Percentiles rank a stretch among this genome's conserved stretches.
phyloP scores from a whole-genome alignment of 2,329 filamentous ascomycete genomes.

The Pseudogymnoascus sp. region DNA sequence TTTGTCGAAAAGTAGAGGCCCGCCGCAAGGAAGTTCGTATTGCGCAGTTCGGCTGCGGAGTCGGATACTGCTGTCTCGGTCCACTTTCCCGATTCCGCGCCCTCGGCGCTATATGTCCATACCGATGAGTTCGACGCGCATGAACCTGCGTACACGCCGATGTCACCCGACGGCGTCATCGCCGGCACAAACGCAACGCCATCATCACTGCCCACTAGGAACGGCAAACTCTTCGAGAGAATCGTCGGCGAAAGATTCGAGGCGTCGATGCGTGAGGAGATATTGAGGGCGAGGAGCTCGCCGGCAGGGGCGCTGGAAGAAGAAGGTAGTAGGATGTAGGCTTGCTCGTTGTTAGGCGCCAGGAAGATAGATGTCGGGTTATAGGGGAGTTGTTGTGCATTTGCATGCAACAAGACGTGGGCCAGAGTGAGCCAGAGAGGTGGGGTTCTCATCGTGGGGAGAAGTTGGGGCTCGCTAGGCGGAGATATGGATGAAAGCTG shows the following conservation, averaged over 20 bases:
- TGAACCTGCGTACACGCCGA: constrained; percentile 66
- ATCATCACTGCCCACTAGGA: constrained; percentile 41
- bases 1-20: constrained; percentile 30
- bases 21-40: constrained; percentile 48
- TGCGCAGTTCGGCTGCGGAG: constrained; percentile 30
- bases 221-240: constrained; percentile 48
- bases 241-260: constrained; percentile 41
- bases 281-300: constrained; percentile 56
- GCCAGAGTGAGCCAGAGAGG: constrained; percentile 1
- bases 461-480: not conserved
- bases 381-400: constrained; percentile 56
- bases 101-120: constrained; percentile 54
- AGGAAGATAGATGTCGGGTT: constrained; percentile 66
- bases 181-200: constrained; percentile 57
- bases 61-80: constrained; percentile 43
- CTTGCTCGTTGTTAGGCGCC: constrained; percentile 40
- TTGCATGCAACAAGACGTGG: not conserved
- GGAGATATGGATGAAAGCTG: not conserved
- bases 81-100: constrained; percentile 38
- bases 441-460: not conserved
- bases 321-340: constrained; percentile 58
- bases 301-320: constrained; percentile 28
- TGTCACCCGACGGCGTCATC: constrained; percentile 56
- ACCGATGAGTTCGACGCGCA: constrained; percentile 53
- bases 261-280: constrained; percentile 48